Percentiles rank a stretch among this genome's conserved stretches.
These are phyloP conservation scores for Ceratobasidium sp. DNA, from an alignment of 1,284 basidiomycete species.

Conservation along the genomic window DNA sequence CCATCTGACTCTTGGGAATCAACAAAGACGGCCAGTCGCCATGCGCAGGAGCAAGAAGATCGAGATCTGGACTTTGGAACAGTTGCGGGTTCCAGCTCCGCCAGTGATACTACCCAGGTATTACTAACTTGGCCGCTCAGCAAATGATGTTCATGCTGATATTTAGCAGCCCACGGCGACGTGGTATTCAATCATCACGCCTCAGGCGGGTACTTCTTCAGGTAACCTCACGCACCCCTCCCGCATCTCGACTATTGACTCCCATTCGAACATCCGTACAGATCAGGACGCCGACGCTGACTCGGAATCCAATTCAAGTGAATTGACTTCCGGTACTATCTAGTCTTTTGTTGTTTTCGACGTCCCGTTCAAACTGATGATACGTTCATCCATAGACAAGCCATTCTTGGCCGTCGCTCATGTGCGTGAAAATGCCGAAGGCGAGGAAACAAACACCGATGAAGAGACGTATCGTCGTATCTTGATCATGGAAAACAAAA, in stretches of 20 bases:
- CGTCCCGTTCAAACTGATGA: neutral
- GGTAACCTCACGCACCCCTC: neutral
- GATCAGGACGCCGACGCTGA: too few species aligned
- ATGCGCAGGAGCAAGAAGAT: neutral
- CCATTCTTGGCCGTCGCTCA: neutral
- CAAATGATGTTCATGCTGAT: neutral
- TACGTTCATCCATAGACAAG: neutral
- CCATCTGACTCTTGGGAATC: neutral
- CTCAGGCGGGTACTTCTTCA: neutral
- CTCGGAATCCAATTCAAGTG: too few species aligned
- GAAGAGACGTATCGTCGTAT: neutral
- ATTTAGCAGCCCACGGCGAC: neutral
- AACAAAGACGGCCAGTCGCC: neutral
- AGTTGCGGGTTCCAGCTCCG: neutral
- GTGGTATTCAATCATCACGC: neutral
- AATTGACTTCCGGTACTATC: neutral
- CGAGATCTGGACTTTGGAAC: neutral
- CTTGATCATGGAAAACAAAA: neutral
- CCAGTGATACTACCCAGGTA: neutral
- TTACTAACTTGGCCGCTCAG: neutral
- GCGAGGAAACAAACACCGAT: neutral
- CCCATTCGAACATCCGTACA: too few species aligned
- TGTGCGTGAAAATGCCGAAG: neutral
- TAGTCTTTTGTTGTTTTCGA: neutral
- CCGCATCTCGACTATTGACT: neutral